Evolutionary conservation across 228 moss, liverwort and hornwort genomes (phyloP).

Genomic region (Sphagnum magellanicum): DNA sequence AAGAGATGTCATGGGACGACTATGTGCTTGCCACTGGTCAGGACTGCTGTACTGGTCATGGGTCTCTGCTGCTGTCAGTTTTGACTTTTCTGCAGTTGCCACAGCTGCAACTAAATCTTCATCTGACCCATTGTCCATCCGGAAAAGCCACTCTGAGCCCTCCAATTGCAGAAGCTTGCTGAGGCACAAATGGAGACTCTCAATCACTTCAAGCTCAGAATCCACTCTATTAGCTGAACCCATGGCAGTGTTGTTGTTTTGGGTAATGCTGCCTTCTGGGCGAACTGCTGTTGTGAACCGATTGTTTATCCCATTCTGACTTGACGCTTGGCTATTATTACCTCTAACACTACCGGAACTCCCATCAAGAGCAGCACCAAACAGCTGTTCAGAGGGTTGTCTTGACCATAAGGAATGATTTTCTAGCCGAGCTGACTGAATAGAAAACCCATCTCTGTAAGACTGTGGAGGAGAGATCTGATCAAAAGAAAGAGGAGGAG

Average conservation of each 20-base stretch:
- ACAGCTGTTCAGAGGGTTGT: conserved; percentile 78
- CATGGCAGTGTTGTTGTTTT: conserved; percentile 11
- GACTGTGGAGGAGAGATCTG: conserved; percentile 75
- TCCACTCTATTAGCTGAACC: conserved; percentile 13
- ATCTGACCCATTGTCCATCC: conserved; percentile 53
- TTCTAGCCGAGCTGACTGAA: conserved; percentile 47
- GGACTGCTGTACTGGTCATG: conserved; percentile 30
- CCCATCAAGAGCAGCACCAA: conserved; percentile 41
- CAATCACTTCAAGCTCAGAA: conserved; percentile 47
- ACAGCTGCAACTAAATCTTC: conserved; percentile 71
- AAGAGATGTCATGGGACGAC: conserved; percentile 20
- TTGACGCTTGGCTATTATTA: conserved; percentile 10
- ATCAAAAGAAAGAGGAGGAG: conserved; percentile 66
- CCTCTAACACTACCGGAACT: conserved; percentile 13
- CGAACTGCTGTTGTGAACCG: too few relatives aligned
- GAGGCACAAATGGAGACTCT: conserved; percentile 41
- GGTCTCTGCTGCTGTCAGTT: conserved; percentile 29
- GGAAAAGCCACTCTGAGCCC: conserved; percentile 79
- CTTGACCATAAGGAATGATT: conserved; percentile 79
- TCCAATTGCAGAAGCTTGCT: conserved; percentile 59
- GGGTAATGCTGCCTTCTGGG: conserved; percentile 3
- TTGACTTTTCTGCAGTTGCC: conserved; percentile 32
- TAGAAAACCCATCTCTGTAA: conserved; percentile 71
- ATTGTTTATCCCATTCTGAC: conserved; percentile 2
- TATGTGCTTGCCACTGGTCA: conserved; percentile 47